These are phyloP conservation scores for Oropetium thomaeum DNA, from an alignment of 176 grass and related monocot genomes.

Conservation along the genomic window DNA sequence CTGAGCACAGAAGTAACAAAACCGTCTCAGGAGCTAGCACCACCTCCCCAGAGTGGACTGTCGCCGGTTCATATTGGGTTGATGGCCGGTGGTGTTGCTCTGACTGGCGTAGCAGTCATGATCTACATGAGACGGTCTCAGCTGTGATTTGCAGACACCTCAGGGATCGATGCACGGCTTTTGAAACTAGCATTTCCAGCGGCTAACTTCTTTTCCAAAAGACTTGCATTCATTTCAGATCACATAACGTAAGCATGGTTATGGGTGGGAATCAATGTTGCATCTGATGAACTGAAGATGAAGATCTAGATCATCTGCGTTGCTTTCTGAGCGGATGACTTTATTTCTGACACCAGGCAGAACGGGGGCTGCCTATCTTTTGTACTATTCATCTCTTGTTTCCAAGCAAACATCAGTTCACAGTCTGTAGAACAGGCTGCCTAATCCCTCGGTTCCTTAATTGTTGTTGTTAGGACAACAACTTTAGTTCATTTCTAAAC, in stretches of 20 bases:
- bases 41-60: background rate
- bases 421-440: too few species aligned
- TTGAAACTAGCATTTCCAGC: background rate
- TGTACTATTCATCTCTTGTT: background rate
- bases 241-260: background rate
- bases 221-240: background rate
- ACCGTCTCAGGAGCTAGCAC: conserved; percentile 36
- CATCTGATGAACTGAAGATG: background rate
- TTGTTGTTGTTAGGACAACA: too few species aligned
- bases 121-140: conserved; percentile 82
- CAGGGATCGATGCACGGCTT: background rate
- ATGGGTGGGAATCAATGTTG: background rate
- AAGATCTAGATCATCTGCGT: background rate
- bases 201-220: background rate
- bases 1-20: conserved; percentile 35
- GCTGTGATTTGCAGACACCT: conserved; percentile 42
- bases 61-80: conserved; percentile 50
- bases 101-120: conserved; percentile 60
- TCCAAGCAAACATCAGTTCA: background rate
- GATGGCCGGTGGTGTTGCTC: conserved; percentile 46
- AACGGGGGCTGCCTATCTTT: conserved; percentile 11
- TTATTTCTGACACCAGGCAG: background rate
- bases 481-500: too few species aligned
- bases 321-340: background rate
- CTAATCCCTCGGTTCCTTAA: too few species aligned